A percentile compares a stretch with the other conserved stretches of the same genome.
phyloP scores from a whole-genome alignment of 805 yeast genomes.

The Candida railenensis region DNA sequence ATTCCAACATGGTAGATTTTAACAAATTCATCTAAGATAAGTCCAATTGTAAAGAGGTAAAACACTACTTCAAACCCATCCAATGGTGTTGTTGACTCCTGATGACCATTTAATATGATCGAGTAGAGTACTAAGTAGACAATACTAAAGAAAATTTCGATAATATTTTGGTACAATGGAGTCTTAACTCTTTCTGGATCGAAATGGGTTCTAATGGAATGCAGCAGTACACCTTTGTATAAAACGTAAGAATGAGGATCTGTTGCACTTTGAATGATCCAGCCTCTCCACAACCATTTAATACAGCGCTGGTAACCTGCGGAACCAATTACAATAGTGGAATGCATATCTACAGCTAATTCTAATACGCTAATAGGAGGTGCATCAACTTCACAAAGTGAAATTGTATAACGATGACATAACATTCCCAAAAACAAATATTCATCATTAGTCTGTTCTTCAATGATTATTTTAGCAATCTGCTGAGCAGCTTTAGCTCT shows the following conservation, averaged over 20 bases:
- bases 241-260: conserved; percentile 70
- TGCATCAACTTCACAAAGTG: conserved; percentile 58
- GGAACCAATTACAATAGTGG: conserved; percentile 72
- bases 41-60: conserved; percentile 66
- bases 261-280: conserved; percentile 74
- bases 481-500: conserved; percentile 72
- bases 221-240: conserved; percentile 58
- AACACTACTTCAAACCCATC: conserved; percentile 53
- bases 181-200: conserved; percentile 83
- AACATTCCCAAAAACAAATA: conserved; percentile 72
- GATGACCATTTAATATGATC: conserved; percentile 59
- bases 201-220: conserved; percentile 60
- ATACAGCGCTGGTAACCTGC: conserved; percentile 84
- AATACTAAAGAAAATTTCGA: conserved; percentile 68
- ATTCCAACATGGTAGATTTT: conserved; percentile 78
- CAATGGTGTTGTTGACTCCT: conserved; percentile 29
- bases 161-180: conserved; percentile 74
- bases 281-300: conserved; percentile 91
- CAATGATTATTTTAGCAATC: conserved; percentile 70
- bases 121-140: conserved; percentile 64
- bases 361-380: conserved; percentile 76
- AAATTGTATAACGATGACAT: conserved; percentile 70
- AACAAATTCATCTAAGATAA: conserved; percentile 61
- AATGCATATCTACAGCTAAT: conserved; percentile 82
- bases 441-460: conserved; percentile 56